Percentiles rank a stretch among this genome's conserved stretches.
phyloP scores from a whole-genome alignment of 345 rosid genomes.

The Atalantia buxifolia region DNA sequence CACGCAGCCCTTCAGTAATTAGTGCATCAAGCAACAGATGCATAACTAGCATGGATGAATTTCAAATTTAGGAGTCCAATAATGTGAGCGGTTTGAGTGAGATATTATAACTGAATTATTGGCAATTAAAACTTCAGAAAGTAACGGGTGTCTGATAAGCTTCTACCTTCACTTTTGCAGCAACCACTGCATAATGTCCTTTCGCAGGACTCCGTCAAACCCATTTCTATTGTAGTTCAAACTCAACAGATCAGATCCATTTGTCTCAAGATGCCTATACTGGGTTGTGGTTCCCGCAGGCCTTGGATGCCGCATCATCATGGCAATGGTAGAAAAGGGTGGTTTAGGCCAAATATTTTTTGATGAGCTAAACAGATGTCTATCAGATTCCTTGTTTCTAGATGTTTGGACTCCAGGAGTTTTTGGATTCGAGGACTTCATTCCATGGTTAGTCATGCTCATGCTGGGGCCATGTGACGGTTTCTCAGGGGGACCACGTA shows the following conservation, averaged over 20 bases:
- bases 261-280: conserved; percentile 11
- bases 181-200: conserved; percentile 80
- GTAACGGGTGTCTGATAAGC: neutral
- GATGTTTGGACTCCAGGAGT: conserved; percentile 30
- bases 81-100: neutral
- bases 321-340: conserved; percentile 53
- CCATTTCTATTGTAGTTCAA: conserved; percentile 28
- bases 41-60: neutral
- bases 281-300: conserved; percentile 50
- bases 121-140: no score
- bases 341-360: conserved; percentile 43
- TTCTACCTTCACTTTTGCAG: conserved; percentile 25
- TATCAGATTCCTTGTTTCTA: conserved; percentile 43
- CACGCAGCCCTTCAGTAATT: neutral
- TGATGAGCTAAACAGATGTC: conserved; percentile 52
- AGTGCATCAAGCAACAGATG: neutral
- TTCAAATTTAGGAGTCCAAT: neutral
- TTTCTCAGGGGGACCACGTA: conserved; percentile 39
- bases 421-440: conserved; percentile 36
- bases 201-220: conserved; percentile 45
- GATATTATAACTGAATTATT: no score
- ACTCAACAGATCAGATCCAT: conserved; percentile 20
- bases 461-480: conserved; percentile 24
- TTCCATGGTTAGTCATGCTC: conserved; percentile 39
- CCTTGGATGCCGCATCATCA: conserved; percentile 58